Base-by-base conservation (phyloP, 495 filamentous ascomycete species). In the Lophiotrema nucula region DNA sequence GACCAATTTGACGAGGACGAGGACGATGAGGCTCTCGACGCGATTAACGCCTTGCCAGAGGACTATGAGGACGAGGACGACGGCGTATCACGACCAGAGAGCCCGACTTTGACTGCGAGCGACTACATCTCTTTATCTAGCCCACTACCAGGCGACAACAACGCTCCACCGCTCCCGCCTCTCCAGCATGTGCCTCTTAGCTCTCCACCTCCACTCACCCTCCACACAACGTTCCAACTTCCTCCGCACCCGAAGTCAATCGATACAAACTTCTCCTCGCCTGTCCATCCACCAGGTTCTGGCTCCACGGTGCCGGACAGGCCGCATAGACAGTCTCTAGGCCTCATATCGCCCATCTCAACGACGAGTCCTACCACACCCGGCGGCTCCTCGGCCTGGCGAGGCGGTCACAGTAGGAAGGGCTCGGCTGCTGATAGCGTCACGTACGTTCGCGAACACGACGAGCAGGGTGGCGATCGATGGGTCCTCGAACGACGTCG, bases 401-500 rank as follows among this genome's bases (percentile, higher is more conserved):
- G 45, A 25, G 47, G 37, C n/a, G 49, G 43, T 25, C 73, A 74
- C 46, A 65, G 64, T 53, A 55, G 73, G 25, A 69, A 67, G 18
- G 68, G 65, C 8, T 73, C 70, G 38, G 64, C 66, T 13, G 61
- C 70, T 19, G 73, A 74, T 48, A 70, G 69, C 31, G 67, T 74
- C 24, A 58, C 73, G 18, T 75, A 76, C 57, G 69, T 74, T 31
- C 45, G 62, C 4, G 74, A 75, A 50, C 53, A 55, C 31, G 70
- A 67, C 48, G 69, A 67, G 16, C 26, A 24, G 22, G 70, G 64
- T 2, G 53, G 38, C 23, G 68, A 69, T 37, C 26, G 70, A 35
- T 75, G 74, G 74, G 72, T 75, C 44, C 42, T 76, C 47, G 73
- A 76, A 58, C 28, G 72, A 43, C 56, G 74, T 48, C 28, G 72